Conservation (phyloP, 2,329 filamentous ascomycete genomes). For the Uncinocarpus reesii region DNA sequence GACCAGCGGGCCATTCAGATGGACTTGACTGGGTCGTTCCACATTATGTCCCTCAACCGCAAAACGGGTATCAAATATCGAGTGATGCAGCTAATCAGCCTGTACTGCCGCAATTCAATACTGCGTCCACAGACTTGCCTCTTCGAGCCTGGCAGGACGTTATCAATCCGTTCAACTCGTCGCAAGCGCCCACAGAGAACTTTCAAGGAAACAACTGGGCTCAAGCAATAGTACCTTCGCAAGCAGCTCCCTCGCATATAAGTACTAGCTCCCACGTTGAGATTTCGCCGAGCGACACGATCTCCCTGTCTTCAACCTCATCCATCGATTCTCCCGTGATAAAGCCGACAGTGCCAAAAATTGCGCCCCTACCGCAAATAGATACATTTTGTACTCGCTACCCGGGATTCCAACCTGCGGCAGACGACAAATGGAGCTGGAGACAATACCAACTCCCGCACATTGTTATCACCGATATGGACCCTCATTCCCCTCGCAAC, state of each 20-base stretch:
- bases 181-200: not conserved
- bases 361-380: not conserved
- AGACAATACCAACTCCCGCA: slow-evolving; percentile 12
- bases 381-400: slow-evolving; percentile 17
- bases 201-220: not conserved
- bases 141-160: not conserved
- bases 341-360: not conserved
- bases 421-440: slow-evolving; percentile 2
- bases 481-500: slow-evolving; percentile 12
- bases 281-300: not conserved
- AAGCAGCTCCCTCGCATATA: no score
- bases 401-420: slow-evolving; percentile 17
- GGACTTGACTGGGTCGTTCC: not conserved
- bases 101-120: not conserved
- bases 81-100: not conserved
- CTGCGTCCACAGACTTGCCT: not conserved
- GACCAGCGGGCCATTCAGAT: not conserved
- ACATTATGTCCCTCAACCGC: not conserved
- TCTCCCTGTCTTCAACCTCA: not conserved
- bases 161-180: not conserved
- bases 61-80: not conserved
- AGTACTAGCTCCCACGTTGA: not conserved
- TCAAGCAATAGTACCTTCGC: no score
- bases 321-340: not conserved
- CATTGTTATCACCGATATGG: slow-evolving; percentile 16